These are phyloP conservation scores for Vitis amurensis DNA, from an alignment of 164 flowering plant genomes.

Conservation along the genomic window DNA sequence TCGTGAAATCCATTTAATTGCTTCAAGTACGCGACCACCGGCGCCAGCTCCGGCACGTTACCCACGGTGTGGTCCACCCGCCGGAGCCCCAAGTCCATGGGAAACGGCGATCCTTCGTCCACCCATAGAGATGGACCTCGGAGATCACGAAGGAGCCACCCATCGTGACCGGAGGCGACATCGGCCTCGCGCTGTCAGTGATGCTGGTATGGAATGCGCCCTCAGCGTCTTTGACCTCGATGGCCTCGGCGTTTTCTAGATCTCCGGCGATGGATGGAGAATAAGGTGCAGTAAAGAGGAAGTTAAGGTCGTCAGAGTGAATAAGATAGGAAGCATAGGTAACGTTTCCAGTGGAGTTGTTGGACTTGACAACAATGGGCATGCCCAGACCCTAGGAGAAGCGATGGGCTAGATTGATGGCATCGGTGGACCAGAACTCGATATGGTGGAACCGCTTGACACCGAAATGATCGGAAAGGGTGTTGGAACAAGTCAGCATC, in stretches of 20 bases:
- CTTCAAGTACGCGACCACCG: slow-evolving; percentile 61
- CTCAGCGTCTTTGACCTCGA: slow-evolving; percentile 64
- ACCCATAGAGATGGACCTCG: slow-evolving; percentile 63
- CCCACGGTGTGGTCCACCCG: slow-evolving; percentile 87
- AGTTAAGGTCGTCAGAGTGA: slow-evolving; percentile 56
- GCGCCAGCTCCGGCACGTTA: slow-evolving; percentile 61
- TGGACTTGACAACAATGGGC: slow-evolving; percentile 68
- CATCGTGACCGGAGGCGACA: slow-evolving; percentile 32
- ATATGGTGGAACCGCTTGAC: slow-evolving; percentile 79
- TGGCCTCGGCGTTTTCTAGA: slow-evolving; percentile 12
- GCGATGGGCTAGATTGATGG: slow-evolving; percentile 58
- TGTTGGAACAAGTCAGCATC: too few species aligned
- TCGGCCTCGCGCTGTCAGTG: slow-evolving; percentile 52
- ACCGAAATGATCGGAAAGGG: slow-evolving; percentile 68
- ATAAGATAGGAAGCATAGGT: slow-evolving; percentile 73
- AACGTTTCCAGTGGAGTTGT: slow-evolving; percentile 77
- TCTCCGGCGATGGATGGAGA: slow-evolving; percentile 54
- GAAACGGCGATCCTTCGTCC: slow-evolving; percentile 25
- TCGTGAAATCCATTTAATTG: slow-evolving; percentile 79
- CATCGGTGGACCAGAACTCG: slow-evolving; percentile 83
- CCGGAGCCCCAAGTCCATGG: slow-evolving; percentile 62
- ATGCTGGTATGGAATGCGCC: slow-evolving; percentile 45
- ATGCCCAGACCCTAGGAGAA: slow-evolving; percentile 86
- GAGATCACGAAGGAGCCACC: slow-evolving; percentile 26
- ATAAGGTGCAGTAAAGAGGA: slow-evolving; percentile 86